phyloP scores from a whole-genome alignment of 768 basidiomycete genomes.

The Inosperma sp. region DNA sequence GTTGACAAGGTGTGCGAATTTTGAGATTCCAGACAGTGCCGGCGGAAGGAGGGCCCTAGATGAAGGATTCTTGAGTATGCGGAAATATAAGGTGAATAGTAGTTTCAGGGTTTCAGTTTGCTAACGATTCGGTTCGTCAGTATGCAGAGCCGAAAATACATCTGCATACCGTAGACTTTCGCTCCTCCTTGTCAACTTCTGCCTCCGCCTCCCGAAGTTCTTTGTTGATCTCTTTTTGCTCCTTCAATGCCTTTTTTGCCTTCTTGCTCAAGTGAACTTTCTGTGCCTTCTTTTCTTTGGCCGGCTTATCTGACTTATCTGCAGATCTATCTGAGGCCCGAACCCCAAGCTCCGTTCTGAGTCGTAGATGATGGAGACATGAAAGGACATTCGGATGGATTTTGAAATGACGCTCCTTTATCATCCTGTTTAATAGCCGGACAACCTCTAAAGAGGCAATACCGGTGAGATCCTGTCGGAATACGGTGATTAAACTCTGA shows the following conservation, averaged over 20 bases:
- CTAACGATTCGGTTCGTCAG: constrained; percentile 36
- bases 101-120: constrained; percentile 98
- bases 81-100: constrained; percentile 95
- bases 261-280: constrained; percentile 89
- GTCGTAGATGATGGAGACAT: constrained; percentile 77
- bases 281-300: constrained; percentile 52
- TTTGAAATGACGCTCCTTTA: constrained; percentile 88
- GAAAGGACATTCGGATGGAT: constrained; percentile 86
- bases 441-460: constrained; percentile 82
- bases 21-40: constrained; percentile 87
- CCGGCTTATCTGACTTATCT: constrained; percentile 45
- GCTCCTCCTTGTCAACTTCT: constrained; percentile 88
- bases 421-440: constrained; percentile 89
- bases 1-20: constrained; percentile 94
- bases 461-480: constrained; percentile 79
- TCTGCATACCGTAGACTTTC: constrained; percentile 57
- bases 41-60: constrained; percentile 78
- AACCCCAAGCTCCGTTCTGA: constrained; percentile 80
- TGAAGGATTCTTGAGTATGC: constrained; percentile 81
- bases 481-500: constrained; percentile 73
- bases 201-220: constrained; percentile 94
- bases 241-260: constrained; percentile 76
- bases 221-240: constrained; percentile 83
- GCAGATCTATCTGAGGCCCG: constrained; percentile 68
- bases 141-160: constrained; percentile 6